Evolutionary conservation across 2,329 filamentous ascomycete species (phyloP).

Genomic region (Rhytidhysteron rufulum): DNA sequence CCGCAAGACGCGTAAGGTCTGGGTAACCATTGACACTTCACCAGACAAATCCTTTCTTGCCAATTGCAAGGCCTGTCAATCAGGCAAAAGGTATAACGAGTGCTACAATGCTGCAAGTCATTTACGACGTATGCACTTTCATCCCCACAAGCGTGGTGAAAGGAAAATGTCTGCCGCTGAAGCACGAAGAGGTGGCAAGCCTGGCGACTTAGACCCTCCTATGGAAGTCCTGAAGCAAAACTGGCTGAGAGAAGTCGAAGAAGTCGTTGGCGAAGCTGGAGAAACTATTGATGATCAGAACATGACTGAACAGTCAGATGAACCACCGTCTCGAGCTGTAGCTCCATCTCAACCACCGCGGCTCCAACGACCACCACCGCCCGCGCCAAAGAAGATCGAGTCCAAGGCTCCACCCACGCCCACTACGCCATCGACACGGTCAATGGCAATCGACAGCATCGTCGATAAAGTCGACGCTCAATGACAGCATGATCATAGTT

Average conservation of each 20-base stretch:
- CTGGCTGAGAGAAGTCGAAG: slow-evolving; percentile 57
- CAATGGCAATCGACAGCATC: slow-evolving; percentile 38
- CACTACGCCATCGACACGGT: slow-evolving; percentile 33
- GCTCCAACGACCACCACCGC: slow-evolving; percentile 6
- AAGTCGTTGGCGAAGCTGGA: slow-evolving; percentile 31
- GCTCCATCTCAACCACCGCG: slow-evolving; percentile 16
- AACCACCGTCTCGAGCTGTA: slow-evolving; percentile 3
- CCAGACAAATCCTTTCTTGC: slow-evolving; percentile 62
- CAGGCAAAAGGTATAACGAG: slow-evolving; percentile 75
- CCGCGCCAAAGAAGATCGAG: slow-evolving; percentile 17
- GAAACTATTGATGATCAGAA: slow-evolving; percentile 11
- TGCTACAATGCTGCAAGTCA: slow-evolving; percentile 96
- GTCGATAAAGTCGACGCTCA: slow-evolving; percentile 34
- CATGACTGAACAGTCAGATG: slow-evolving; percentile 14
- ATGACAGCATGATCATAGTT: slow-evolving; percentile 10
- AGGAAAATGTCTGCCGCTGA: slow-evolving; percentile 56
- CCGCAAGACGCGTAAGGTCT: slow-evolving; percentile 55
- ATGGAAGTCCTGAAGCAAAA: slow-evolving; percentile 58
- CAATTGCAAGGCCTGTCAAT: slow-evolving; percentile 79
- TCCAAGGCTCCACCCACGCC: slow-evolving; percentile 32
- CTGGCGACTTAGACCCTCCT: slow-evolving; percentile 51
- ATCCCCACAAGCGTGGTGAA: slow-evolving; percentile 55
- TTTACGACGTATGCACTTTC: slow-evolving; percentile 83
- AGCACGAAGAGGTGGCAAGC: slow-evolving; percentile 57
- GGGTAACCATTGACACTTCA: slow-evolving; percentile 61